Conservation (phyloP, 139 green algal species). For the Chlamydomonas applanata region DNA sequence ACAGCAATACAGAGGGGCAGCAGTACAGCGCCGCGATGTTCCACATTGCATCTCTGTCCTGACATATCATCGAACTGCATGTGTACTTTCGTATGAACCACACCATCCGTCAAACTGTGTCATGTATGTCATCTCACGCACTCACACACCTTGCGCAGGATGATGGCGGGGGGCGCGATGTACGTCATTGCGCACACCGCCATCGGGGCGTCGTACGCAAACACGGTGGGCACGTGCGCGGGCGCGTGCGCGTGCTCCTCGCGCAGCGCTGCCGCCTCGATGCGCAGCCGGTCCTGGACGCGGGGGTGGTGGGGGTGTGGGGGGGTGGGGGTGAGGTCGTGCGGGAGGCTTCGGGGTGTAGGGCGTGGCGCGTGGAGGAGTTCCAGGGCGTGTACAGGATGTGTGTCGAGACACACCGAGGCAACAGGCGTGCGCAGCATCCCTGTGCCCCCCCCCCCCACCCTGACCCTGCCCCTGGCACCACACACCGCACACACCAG, state of each 20-base stretch:
- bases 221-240: constrained; percentile 76
- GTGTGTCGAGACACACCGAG: not conserved
- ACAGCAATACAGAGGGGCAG: too few species aligned
- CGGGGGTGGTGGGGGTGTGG: not conserved
- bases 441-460: not conserved
- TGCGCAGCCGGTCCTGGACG: constrained; percentile 63
- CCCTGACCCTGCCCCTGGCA: not conserved
- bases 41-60: too few species aligned
- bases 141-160: constrained; percentile 66
- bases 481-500: constrained; percentile 50
- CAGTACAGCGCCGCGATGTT: too few species aligned
- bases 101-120: too few species aligned
- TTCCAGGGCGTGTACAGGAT: not conserved
- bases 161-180: constrained; percentile 79
- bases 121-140: too few species aligned
- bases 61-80: too few species aligned
- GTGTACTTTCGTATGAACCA: too few species aligned
- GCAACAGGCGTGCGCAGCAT: not conserved
- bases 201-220: constrained; percentile 55
- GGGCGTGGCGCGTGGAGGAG: not conserved
- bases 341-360: not conserved
- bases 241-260: constrained; percentile 63
- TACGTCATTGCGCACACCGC: constrained; percentile 84
- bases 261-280: constrained; percentile 70
- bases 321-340: too few species aligned